These are phyloP conservation scores for Clarkia xantiana DNA, from an alignment of 345 rosid species.

Conservation along the genomic window DNA sequence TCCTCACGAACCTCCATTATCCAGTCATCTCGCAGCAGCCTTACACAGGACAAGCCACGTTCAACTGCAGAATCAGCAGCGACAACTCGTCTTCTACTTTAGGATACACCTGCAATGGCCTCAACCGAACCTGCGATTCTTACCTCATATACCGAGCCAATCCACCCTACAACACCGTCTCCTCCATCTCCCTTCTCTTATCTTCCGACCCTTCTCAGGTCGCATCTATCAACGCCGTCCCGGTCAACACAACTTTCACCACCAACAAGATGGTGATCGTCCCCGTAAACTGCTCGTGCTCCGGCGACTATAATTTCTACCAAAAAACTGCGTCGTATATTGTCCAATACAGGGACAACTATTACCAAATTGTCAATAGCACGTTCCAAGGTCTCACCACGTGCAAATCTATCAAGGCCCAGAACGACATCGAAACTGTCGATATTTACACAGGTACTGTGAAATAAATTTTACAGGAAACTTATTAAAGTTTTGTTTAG, in stretches of 20 bases:
- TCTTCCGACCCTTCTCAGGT: neutral
- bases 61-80: no score
- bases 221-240: neutral
- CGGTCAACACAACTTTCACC: neutral
- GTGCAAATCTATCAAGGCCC: slow-evolving; percentile 68
- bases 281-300: slow-evolving; percentile 62
- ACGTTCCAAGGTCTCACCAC: slow-evolving; percentile 82
- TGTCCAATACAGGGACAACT: slow-evolving; percentile 12
- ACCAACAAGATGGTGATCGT: slow-evolving; percentile 14
- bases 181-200: neutral
- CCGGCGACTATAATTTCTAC: slow-evolving; percentile 21
- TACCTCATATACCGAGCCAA: neutral
- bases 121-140: neutral
- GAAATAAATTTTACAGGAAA: no score
- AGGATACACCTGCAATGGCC: neutral
- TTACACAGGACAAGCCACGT: no score
- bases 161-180: neutral
- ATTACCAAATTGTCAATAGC: slow-evolving; percentile 46
- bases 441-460: slow-evolving; percentile 4
- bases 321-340: slow-evolving; percentile 54
- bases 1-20: no score
- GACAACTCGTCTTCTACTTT: neutral
- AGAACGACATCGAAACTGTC: slow-evolving; percentile 23
- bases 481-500: no score
- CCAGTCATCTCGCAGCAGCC: no score